Conservation (phyloP, 1,284 basidiomycete species). For the Austroboletus niveus region DNA sequence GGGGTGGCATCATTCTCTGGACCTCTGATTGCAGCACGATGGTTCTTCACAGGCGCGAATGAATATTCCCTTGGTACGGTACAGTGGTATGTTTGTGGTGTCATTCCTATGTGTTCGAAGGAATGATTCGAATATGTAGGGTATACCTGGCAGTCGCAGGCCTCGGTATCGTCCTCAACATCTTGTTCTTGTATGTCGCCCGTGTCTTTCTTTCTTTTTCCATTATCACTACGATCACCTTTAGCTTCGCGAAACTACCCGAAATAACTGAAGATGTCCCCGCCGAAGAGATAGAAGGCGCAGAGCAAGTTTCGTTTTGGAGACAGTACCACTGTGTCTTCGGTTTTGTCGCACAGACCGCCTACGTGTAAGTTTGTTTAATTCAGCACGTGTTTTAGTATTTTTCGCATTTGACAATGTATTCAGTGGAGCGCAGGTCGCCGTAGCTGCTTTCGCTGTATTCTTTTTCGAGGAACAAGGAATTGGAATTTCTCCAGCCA, state of each 20-base stretch:
- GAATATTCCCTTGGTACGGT: slow-evolving; percentile 63
- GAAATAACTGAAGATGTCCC: slow-evolving; percentile 73
- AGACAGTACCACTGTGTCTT: slow-evolving; percentile 72
- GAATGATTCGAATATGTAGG: slow-evolving; percentile 34
- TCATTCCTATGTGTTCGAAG: not conserved
- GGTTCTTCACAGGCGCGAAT: slow-evolving; percentile 71
- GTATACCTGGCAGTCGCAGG: slow-evolving; percentile 78
- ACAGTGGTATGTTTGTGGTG: slow-evolving; percentile 51
- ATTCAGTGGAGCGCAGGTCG: slow-evolving; percentile 67
- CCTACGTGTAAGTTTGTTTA: slow-evolving; percentile 53
- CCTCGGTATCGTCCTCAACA: slow-evolving; percentile 60
- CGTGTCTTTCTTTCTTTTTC: not conserved
- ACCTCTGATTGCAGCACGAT: slow-evolving; percentile 74
- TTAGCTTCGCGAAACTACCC: slow-evolving; percentile 67
- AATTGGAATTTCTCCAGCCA: slow-evolving; percentile 51
- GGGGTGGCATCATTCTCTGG: slow-evolving; percentile 78
- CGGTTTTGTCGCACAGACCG: slow-evolving; percentile 71
- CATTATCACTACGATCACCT: not conserved
- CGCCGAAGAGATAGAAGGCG: slow-evolving; percentile 47
- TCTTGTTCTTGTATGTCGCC: slow-evolving; percentile 59
- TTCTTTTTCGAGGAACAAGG: slow-evolving; percentile 66
- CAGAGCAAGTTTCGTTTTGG: slow-evolving; percentile 58
- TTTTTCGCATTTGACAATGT: not conserved
- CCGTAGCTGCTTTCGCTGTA: slow-evolving; percentile 70
- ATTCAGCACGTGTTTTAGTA: not conserved